Conservation (phyloP, 805 yeast species). For the Metschnikowia rubicola region DNA sequence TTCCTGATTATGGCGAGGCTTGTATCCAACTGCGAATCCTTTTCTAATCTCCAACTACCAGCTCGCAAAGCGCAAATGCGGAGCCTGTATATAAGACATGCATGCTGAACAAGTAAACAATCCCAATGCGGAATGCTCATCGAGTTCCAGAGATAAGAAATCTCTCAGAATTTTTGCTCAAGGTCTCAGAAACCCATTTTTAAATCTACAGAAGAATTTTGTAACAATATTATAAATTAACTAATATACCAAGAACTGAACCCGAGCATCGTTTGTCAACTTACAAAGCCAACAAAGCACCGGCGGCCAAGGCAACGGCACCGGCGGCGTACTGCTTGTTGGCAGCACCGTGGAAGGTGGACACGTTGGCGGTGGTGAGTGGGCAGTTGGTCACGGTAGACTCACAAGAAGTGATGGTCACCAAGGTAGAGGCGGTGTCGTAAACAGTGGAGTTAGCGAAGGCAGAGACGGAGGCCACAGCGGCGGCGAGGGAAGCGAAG, state of each 20-base stretch:
- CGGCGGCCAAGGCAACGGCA: conserved; percentile 25
- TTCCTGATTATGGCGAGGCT: no score
- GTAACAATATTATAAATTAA: conserved; percentile 9
- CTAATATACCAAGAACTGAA: conserved; percentile 16
- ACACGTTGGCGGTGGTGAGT: conserved; percentile 10
- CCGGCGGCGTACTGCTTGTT: conserved; percentile 27
- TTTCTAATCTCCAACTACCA: no score
- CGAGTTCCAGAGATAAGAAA: no score
- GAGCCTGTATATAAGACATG: no score
- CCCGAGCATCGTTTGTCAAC: conserved; percentile 4
- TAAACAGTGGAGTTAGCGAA: conserved; percentile 15
- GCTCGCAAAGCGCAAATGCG: no score
- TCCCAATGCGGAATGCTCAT: no score
- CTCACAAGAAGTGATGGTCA: conserved; percentile 22
- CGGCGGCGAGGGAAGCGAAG: conserved; percentile 20
- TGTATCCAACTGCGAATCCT: no score
- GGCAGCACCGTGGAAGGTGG: conserved; percentile 20
- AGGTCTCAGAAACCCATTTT: no score
- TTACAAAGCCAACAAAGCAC: conserved; percentile 32
- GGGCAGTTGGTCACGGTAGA: conserved; percentile 20
- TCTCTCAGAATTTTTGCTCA: no score
- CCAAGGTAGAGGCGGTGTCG: conserved; percentile 16
- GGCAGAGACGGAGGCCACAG: conserved; percentile 19
- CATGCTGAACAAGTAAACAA: no score
- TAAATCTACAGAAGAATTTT: neutral